A percentile compares a stretch with the other conserved stretches of the same genome.
Evolutionary conservation across 1,284 basidiomycete species (phyloP).

Genomic region (Tetrapyrgos nigripes): DNA sequence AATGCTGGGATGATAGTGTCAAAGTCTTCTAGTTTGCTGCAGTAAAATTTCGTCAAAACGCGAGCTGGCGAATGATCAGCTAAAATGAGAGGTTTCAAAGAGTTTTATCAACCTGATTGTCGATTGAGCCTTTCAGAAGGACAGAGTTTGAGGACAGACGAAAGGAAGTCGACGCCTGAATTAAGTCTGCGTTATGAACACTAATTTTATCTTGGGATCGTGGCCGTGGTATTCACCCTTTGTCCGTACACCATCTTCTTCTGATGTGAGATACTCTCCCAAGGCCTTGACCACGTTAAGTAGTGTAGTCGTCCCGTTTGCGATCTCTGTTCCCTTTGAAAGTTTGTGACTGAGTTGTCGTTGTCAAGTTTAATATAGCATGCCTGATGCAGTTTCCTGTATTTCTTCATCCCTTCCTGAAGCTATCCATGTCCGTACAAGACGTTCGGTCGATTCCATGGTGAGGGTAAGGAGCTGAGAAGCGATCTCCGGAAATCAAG

Average conservation of each 20-base stretch:
- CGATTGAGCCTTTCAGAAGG: constrained; percentile 74
- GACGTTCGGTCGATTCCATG: constrained; percentile 53
- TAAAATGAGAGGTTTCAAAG: not conserved
- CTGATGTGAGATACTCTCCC: constrained; percentile 87
- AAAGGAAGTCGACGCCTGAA: constrained; percentile 80
- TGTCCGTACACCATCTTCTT: constrained; percentile 79
- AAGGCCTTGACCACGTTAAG: constrained; percentile 88
- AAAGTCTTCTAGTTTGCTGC: constrained; percentile 86
- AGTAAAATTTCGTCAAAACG: constrained; percentile 85
- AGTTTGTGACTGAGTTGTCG: constrained; percentile 15
- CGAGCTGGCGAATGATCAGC: constrained; percentile 56
- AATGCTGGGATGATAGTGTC: constrained; percentile 83
- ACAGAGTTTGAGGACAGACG: constrained; percentile 66
- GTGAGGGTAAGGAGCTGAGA: not conserved
- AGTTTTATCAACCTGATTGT: constrained; percentile 73
- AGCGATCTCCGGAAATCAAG: not conserved
- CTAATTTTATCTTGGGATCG: not conserved
- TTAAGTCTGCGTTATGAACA: not conserved
- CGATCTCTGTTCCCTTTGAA: constrained; percentile 61
- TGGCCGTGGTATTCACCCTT: constrained; percentile 60
- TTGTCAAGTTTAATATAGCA: constrained; percentile 11
- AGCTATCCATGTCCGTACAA: constrained; percentile 79
- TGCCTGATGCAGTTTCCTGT: constrained; percentile 65
- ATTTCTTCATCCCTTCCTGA: constrained; percentile 67
- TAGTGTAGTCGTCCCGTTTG: constrained; percentile 64